Conservation (phyloP, 148 eudicot species). For the Rhododendron simsii region DNA sequence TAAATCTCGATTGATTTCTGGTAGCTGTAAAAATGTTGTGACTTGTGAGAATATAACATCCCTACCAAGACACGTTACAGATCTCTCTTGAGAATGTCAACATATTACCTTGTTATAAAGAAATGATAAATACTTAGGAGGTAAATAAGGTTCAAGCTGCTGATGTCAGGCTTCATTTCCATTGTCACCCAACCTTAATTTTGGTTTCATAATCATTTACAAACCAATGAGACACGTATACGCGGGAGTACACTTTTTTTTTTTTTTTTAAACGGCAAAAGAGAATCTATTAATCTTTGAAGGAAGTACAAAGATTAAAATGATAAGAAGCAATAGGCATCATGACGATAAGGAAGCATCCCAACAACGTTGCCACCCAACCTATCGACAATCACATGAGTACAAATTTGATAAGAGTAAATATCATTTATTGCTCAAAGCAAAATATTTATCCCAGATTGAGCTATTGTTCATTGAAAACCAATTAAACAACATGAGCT, state of each 20-base stretch:
- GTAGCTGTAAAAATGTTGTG: slow-evolving; percentile 36
- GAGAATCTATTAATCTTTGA: too few relatives aligned
- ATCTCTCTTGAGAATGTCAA: background rate
- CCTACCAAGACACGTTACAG: background rate
- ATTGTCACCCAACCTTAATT: background rate
- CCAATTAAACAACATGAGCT: background rate
- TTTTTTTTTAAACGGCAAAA: too few relatives aligned
- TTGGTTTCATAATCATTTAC: background rate
- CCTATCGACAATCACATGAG: too few relatives aligned
- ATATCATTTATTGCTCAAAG: background rate
- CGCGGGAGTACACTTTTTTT: too few relatives aligned
- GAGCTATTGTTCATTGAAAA: too few relatives aligned
- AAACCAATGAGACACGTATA: background rate
- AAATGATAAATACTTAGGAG: background rate
- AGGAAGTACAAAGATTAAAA: too few relatives aligned
- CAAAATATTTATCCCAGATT: too few relatives aligned
- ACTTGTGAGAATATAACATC: background rate
- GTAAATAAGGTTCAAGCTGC: background rate
- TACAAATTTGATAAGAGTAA: background rate
- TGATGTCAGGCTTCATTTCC: background rate
- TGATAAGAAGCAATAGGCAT: too few relatives aligned
- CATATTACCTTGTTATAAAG: background rate
- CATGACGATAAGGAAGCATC: too few relatives aligned
- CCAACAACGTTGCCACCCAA: too few relatives aligned
- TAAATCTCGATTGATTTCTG: slow-evolving; percentile 53